A percentile compares a stretch with the other conserved stretches of the same genome.
Evolutionary conservation across 441 rosid genomes (phyloP).

Genomic region (Euphorbia celastroides): DNA sequence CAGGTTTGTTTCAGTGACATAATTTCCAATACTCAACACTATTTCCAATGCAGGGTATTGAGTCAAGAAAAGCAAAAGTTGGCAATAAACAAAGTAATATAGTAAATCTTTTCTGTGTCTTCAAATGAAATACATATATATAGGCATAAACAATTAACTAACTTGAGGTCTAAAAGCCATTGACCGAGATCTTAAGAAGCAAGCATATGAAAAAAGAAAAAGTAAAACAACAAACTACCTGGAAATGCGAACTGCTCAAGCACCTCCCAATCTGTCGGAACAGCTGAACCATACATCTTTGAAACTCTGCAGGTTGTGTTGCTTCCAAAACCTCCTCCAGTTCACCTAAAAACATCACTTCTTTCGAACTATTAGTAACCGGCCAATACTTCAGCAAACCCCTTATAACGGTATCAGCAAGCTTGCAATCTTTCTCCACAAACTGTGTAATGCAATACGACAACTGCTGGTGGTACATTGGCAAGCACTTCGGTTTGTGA

Average conservation of each 20-base stretch:
- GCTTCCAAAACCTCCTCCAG: slow-evolving; percentile 86
- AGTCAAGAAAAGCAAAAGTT: too few relatives aligned
- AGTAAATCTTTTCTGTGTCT: background rate
- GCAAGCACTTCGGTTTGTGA: slow-evolving; percentile 62
- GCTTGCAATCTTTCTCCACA: slow-evolving; percentile 34
- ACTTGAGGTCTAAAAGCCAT: background rate
- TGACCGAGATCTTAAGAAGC: background rate
- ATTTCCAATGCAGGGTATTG: background rate
- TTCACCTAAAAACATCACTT: slow-evolving; percentile 80
- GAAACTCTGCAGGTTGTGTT: slow-evolving; percentile 79
- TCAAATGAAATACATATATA: background rate
- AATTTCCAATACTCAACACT: background rate
- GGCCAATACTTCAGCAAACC: slow-evolving; percentile 74
- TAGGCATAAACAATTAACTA: background rate
- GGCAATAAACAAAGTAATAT: background rate
- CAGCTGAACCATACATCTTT: slow-evolving; percentile 83
- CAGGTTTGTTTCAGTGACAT: background rate
- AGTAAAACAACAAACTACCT: slow-evolving; percentile 42
- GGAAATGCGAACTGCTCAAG: slow-evolving; percentile 85
- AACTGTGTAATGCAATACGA: slow-evolving; percentile 60
- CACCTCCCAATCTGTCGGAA: slow-evolving; percentile 67
- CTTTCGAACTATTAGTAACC: slow-evolving; percentile 59
- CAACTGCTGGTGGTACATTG: slow-evolving; percentile 65
- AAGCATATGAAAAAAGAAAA: slow-evolving; percentile 1
- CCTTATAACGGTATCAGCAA: slow-evolving; percentile 64